Evolutionary conservation across 2,329 filamentous ascomycete genomes (phyloP).

Genomic region (Penicillium sclerotigenum): DNA sequence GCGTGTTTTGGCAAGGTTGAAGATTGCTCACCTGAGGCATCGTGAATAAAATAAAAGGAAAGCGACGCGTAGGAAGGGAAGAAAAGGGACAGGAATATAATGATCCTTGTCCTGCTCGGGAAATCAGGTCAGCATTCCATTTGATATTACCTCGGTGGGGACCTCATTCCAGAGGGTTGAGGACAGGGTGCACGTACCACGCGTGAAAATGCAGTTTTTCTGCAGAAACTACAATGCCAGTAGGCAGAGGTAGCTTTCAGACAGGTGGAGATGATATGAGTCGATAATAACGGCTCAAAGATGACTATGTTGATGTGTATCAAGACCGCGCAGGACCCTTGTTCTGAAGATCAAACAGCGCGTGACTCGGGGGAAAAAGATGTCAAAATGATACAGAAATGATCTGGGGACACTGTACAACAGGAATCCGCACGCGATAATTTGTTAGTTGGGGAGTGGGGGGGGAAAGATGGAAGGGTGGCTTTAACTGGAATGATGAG

Average conservation of each 20-base stretch:
- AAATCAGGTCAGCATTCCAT: slow-evolving; percentile 38
- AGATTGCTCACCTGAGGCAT: slow-evolving; percentile 56
- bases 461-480: slow-evolving; percentile 19
- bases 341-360: slow-evolving; percentile 20
- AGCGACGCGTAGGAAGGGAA: slow-evolving; percentile 21
- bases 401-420: slow-evolving; percentile 13
- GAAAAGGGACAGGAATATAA: slow-evolving; percentile 26
- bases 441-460: slow-evolving; percentile 11
- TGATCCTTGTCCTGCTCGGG: slow-evolving; percentile 27
- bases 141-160: slow-evolving; percentile 31
- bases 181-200: slow-evolving; percentile 35
- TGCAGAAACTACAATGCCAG: slow-evolving; percentile 23
- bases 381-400: slow-evolving; percentile 13
- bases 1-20: slow-evolving; percentile 21
- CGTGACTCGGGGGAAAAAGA: slow-evolving; percentile 14
- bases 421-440: slow-evolving; percentile 14
- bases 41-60: slow-evolving; percentile 32
- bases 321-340: slow-evolving; percentile 22
- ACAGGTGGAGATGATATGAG: slow-evolving; percentile 17
- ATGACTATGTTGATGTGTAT: slow-evolving; percentile 29
- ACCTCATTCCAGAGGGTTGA: slow-evolving; percentile 32
- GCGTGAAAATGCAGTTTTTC: slow-evolving; percentile 34
- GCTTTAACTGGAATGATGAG: slow-evolving; percentile 31
- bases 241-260: slow-evolving; percentile 13
- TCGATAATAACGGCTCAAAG: slow-evolving; percentile 24